Evolutionary conservation across 192 early-diverging fungal species (phyloP).

Genomic region (Coemansia umbellata): DNA sequence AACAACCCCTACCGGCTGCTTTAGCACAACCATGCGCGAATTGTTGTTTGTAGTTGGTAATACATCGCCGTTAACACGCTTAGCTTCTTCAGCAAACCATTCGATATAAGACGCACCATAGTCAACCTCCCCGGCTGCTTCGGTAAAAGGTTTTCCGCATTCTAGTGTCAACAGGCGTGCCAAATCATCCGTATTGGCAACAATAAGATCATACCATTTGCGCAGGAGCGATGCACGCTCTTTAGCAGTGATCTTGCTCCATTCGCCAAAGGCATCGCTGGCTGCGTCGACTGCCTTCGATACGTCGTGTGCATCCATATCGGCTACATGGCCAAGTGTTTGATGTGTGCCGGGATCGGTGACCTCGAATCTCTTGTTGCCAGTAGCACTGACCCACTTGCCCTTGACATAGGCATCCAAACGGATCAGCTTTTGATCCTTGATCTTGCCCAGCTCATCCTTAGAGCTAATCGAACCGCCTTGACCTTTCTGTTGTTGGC

Average conservation of each 20-base stretch:
- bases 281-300: constrained; percentile 60
- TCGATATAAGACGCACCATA: constrained; percentile 69
- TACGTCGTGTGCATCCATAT: constrained; percentile 62
- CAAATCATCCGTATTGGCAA: constrained; percentile 67
- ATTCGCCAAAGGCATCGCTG: constrained; percentile 53
- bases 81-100: constrained; percentile 87
- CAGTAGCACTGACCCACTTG: constrained; percentile 52
- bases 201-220: constrained; percentile 62
- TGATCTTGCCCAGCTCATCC: constrained; percentile 53
- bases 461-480: constrained; percentile 4
- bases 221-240: constrained; percentile 57
- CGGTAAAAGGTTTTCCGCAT: constrained; percentile 66
- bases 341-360: constrained; percentile 61
- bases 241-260: constrained; percentile 64
- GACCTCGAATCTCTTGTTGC: constrained; percentile 53
- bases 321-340: constrained; percentile 60
- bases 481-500: too few relatives aligned
- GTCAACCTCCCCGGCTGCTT: constrained; percentile 57
- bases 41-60: constrained; percentile 56
- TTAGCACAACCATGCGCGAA: constrained; percentile 63
- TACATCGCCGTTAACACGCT: constrained; percentile 69
- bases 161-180: constrained; percentile 79
- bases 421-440: constrained; percentile 57
- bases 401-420: constrained; percentile 57
- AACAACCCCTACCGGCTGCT: constrained; percentile 76